Evolutionary conservation across 345 rosid species (phyloP).

Genomic region (Bruguiera sexangula): DNA sequence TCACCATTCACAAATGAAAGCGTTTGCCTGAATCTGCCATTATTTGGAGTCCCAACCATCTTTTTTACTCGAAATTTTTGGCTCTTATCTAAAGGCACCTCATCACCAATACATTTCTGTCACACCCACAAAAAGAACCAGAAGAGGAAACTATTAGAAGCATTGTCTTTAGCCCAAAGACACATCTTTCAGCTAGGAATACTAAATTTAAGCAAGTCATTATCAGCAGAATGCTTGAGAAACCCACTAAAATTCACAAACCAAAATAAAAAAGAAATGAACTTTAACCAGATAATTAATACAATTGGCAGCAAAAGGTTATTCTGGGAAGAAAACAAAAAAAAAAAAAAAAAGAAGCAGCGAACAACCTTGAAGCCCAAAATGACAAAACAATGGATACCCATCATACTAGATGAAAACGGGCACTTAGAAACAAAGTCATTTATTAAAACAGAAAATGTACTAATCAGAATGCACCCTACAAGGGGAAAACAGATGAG

Average conservation of each 20-base stretch:
- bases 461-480: not conserved
- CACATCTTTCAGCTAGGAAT: not conserved
- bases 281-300: too few species aligned
- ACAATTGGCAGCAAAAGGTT: not conserved
- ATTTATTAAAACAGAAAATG: not conserved
- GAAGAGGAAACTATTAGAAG: not conserved
- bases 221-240: too few species aligned
- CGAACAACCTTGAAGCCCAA: constrained; percentile 5
- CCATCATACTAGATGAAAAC: not conserved
- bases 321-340: not conserved
- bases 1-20: constrained; percentile 33
- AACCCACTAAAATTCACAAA: too few species aligned
- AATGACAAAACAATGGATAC: constrained; percentile 14
- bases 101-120: constrained; percentile 29
- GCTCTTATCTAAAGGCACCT: constrained; percentile 19
- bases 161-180: not conserved
- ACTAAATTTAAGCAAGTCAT: not conserved
- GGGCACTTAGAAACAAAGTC: not conserved
- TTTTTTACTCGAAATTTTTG: constrained; percentile 16
- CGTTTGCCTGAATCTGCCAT: constrained; percentile 31
- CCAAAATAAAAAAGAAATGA: too few species aligned
- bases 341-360: not conserved
- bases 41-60: constrained; percentile 34
- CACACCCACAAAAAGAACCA: constrained; percentile 8
- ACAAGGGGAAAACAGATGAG: constrained; percentile 1